These are phyloP conservation scores for Talaromyces nanjingensis DNA, from an alignment of 495 filamentous ascomycete genomes.

Conservation along the genomic window DNA sequence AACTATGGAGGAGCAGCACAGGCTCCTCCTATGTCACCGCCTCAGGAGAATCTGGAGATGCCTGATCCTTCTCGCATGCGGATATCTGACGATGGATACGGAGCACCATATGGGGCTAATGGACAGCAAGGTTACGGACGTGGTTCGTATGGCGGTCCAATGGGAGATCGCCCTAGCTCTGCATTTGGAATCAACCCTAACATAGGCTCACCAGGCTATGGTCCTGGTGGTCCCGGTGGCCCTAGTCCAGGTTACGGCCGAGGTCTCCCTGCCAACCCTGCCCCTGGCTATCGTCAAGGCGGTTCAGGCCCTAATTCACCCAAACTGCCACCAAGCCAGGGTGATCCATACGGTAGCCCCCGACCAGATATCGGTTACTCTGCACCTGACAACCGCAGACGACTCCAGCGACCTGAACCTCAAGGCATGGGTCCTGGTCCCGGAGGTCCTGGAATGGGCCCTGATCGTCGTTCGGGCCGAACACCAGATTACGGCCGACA, in stretches of 20 bases:
- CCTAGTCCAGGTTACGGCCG: conserved; percentile 15
- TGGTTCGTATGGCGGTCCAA: conserved; percentile 11
- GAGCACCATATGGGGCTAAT: conserved; percentile 23
- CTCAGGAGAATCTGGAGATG: conserved; percentile 62
- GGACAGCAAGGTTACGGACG: conserved; percentile 13
- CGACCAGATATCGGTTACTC: conserved; percentile 48
- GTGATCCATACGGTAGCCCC: conserved; percentile 25
- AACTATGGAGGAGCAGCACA: conserved; percentile 46
- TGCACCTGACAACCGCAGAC: conserved; percentile 36
- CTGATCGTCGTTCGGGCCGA: conserved; percentile 28
- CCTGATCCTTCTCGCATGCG: conserved; percentile 55
- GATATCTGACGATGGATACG: conserved; percentile 34
- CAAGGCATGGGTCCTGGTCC: conserved; percentile 23
- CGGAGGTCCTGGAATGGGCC: conserved; percentile 18
- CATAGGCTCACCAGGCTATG: conserved; percentile 39
- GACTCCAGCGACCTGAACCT: conserved; percentile 21
- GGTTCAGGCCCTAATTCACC: conserved; percentile 26
- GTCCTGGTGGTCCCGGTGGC: conserved; percentile 19
- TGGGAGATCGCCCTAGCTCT: conserved; percentile 49
- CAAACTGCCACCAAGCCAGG: conserved; percentile 24
- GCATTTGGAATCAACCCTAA: conserved; percentile 59
- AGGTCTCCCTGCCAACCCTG: conserved; percentile 28
- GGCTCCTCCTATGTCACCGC: conserved; percentile 36
- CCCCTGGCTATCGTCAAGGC: conserved; percentile 34
- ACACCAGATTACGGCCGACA: conserved; percentile 1